Base-by-base conservation (phyloP, 1,284 basidiomycete genomes). In the Sphaerobolus stellatus region DNA sequence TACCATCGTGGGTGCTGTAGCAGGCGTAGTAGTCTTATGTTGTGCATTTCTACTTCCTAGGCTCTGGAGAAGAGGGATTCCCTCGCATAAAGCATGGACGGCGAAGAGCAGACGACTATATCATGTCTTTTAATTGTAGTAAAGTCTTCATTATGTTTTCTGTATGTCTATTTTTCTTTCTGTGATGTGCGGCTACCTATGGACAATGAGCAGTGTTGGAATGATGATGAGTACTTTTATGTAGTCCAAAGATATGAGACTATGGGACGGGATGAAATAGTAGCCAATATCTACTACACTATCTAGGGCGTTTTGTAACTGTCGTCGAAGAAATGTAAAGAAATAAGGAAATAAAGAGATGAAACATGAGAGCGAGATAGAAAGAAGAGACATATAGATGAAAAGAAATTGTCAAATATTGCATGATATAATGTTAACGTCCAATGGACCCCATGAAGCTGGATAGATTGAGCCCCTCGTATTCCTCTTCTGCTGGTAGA, bases 401-500 rank as follows among this genome's bases (percentile, higher is more conserved):
- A 41, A 40, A 27, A 50, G 14, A 50, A 43, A 20, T 16, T 11
- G 28, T 9, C 27, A 31, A 30, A 31, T 18, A 16, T 29, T 20
- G 36, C 14, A 25, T 16, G 31, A 50, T 13, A 45, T 14, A 30
- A 49, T 49, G 22, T 59, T 52, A 66, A 43, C 73, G 73, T 61
- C 78, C 79, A 51, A 92, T 72, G 29, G 90, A 88, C 56, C 82
- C 82, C 83, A 93, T 86, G 74, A 95, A 96, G 67, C 81, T 87
- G 52, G 88, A 84, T 58, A 96, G 75, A 64, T 93, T 91, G 63
- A 96, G 72, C 51, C 84, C 84, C 64, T 92, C 84, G 67, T 96
- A 96, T 71, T 97, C 93, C 56, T 94, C 90, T 67, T 94, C 92
- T 33, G 88, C 75, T 11, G 93, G 93, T 43, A 96, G 74, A 62